Percentiles rank a stretch among this genome's conserved stretches.
phyloP scores from a whole-genome alignment of 2,329 filamentous ascomycete species.

The Aureobasidium pullulans region DNA sequence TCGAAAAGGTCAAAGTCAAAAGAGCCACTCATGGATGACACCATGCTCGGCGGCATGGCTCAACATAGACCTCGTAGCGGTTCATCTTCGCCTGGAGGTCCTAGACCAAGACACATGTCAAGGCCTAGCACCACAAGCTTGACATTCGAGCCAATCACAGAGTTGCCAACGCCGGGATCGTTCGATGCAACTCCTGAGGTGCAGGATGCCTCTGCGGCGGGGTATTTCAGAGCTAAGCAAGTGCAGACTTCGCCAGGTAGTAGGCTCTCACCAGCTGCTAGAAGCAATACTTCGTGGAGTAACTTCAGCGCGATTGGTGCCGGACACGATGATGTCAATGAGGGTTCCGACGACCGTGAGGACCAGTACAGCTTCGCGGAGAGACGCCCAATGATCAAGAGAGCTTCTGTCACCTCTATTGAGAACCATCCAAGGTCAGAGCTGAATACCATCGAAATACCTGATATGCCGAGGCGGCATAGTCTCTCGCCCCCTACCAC shows the following conservation, averaged over 20 bases:
- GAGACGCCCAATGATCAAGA: conserved; percentile 3
- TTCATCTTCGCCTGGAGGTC: not conserved
- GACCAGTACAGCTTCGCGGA: not conserved
- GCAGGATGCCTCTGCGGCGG: conserved; percentile 19
- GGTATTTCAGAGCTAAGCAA: conserved; percentile 20
- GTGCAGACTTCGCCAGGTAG: conserved; percentile 14
- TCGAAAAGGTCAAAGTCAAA: not conserved
- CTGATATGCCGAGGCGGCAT: not conserved
- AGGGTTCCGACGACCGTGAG: not conserved
- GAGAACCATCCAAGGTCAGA: conserved; percentile 11
- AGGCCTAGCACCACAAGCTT: not conserved
- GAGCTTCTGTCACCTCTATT: conserved; percentile 13
- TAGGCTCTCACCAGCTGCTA: not conserved
- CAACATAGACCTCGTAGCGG: not conserved
- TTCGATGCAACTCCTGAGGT: conserved; percentile 23
- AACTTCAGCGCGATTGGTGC: not conserved
- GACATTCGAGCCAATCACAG: conserved; percentile 11
- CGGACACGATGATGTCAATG: not conserved
- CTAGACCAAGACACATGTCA: not conserved
- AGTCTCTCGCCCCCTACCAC: not conserved
- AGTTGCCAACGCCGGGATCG: conserved; percentile 11
- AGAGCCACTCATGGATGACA: conserved; percentile 4
- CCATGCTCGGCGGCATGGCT: not conserved
- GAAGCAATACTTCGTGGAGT: not conserved
- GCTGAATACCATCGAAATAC: conserved; percentile 12